Evolutionary conservation across 2,329 filamentous ascomycete species (phyloP), one percentile per base, ranked within the genome.

Genomic region (Mariannaea elegans): DNA sequence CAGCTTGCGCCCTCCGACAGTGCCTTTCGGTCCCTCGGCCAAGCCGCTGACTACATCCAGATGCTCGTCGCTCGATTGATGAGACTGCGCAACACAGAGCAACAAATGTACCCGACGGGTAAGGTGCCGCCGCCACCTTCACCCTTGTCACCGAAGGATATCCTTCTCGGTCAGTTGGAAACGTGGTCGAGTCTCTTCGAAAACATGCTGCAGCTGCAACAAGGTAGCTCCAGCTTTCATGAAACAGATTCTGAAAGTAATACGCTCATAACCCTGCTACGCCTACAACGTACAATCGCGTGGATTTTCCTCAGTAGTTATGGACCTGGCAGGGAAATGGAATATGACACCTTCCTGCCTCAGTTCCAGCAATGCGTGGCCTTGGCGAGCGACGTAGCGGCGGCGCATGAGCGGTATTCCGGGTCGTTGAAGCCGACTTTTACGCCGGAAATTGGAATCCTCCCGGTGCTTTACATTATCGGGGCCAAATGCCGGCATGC

Each of bases 401-500:
- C 57, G 24, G 65, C 64, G 9, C 65, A 68, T 39, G 66, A 69
- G 54, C 63, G 47, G 38, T 65, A 70, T 64, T 60, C 65, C 12
- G 67, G 62, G 10, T 68, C 63, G 10, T 29, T 45, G 27, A 61
- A 58, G 46, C 62, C 67, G 52, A 73, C 64, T n/a, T 77, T 76
- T 47, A 77, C 74, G 19, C 73, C 71, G 2, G 52, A 55, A 23
- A 55, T 41, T 23, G 44, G 52, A 27, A 55, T 76, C 27, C 7
- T 76, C 49, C 74, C 74, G 21, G 66, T 71, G 18, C 71, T 77
- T 18, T 77, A 71, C 64, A 71, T 76, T 5, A 69, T 75, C 29
- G 75, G 74, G n/a, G 65, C 51, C 50, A 76, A 77, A 64, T 78
- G 75, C 63, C 71, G 76, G 23, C 61, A 77, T 65, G 72, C 75